These are phyloP conservation scores for Chenopodium quinoa DNA, from an alignment of 148 eudicot species.

Conservation along the genomic window DNA sequence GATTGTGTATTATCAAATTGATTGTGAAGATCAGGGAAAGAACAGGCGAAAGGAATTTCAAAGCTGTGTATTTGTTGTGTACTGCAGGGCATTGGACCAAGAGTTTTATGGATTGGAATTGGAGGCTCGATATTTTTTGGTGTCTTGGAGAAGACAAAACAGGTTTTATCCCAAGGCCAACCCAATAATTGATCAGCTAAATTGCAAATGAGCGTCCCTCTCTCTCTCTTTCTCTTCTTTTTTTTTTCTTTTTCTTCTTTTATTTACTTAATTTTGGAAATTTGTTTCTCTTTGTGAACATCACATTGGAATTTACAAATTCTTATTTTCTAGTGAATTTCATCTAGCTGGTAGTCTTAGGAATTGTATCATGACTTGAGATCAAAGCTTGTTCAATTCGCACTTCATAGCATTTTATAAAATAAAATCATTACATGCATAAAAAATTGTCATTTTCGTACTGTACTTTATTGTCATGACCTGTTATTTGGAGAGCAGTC, in stretches of 20 bases:
- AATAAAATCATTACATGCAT: too few relatives aligned
- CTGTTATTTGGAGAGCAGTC: too few relatives aligned
- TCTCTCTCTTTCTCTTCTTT: not conserved
- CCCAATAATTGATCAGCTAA: constrained; percentile 23
- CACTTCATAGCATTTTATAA: too few relatives aligned
- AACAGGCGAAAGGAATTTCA: not conserved
- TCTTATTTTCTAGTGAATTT: too few relatives aligned
- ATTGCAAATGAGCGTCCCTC: constrained; percentile 10
- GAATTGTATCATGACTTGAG: too few relatives aligned
- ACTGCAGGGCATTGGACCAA: constrained; percentile 78
- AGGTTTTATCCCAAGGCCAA: constrained; percentile 43
- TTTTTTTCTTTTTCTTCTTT: too few relatives aligned
- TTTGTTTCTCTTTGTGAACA: not conserved
- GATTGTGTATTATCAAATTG: not conserved
- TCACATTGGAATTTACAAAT: too few relatives aligned
- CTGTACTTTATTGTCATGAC: too few relatives aligned
- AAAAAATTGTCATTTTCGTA: too few relatives aligned
- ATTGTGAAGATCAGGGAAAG: not conserved
- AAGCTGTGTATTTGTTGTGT: not conserved
- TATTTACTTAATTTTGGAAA: not conserved
- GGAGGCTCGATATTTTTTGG: constrained; percentile 89
- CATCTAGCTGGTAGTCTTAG: too few relatives aligned
- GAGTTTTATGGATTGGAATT: constrained; percentile 85
- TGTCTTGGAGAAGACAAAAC: constrained; percentile 77
- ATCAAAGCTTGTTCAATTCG: too few relatives aligned